Percentiles rank a stretch among this genome's conserved stretches.
Conservation (phyloP, 1,284 basidiomycete genomes). For the Sanguinoderma infundibulare region DNA sequence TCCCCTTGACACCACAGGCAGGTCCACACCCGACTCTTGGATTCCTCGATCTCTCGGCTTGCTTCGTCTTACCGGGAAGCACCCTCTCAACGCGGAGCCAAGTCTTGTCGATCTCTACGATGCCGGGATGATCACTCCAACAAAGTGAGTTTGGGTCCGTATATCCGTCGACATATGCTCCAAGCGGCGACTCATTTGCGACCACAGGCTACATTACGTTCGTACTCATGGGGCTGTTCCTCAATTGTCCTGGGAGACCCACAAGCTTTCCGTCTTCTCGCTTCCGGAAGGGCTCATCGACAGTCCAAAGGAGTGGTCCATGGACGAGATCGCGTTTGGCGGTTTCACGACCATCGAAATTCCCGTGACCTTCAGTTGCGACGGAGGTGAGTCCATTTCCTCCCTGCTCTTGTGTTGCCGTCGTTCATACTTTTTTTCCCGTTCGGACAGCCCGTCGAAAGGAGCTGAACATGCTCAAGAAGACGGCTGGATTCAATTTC, state of each 20-base stretch:
- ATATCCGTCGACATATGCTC: too few species aligned
- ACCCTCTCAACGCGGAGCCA: constrained; percentile 31
- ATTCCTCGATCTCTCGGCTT: constrained; percentile 30
- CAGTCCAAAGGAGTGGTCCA: constrained; percentile 18
- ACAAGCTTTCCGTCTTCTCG: constrained; percentile 21
- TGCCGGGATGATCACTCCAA: constrained; percentile 30
- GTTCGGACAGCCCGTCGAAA: constrained; percentile 28
- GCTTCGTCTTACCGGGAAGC: constrained; percentile 26
- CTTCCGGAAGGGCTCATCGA: constrained; percentile 21
- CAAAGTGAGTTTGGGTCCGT: constrained; percentile 25
- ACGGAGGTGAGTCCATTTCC: constrained; percentile 30
- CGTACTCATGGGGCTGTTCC: constrained; percentile 31
- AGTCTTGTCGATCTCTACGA: constrained; percentile 21
- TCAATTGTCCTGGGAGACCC: constrained; percentile 29
- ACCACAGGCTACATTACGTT: constrained; percentile 32
- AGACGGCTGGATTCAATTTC: constrained; percentile 26
- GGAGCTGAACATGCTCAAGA: constrained; percentile 31
- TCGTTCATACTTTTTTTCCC: neutral
- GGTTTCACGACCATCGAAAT: constrained; percentile 25
- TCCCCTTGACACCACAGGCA: neutral
- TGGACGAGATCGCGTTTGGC: constrained; percentile 26
- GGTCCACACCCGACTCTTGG: constrained; percentile 29
- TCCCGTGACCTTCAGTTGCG: constrained; percentile 31
- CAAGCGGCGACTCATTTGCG: neutral
- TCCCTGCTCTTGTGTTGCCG: too few species aligned